A percentile compares a stretch with the other conserved stretches of the same genome.
Evolutionary conservation across 805 yeast species (phyloP).

Genomic region (Saccharomycopsis fibuligera): DNA sequence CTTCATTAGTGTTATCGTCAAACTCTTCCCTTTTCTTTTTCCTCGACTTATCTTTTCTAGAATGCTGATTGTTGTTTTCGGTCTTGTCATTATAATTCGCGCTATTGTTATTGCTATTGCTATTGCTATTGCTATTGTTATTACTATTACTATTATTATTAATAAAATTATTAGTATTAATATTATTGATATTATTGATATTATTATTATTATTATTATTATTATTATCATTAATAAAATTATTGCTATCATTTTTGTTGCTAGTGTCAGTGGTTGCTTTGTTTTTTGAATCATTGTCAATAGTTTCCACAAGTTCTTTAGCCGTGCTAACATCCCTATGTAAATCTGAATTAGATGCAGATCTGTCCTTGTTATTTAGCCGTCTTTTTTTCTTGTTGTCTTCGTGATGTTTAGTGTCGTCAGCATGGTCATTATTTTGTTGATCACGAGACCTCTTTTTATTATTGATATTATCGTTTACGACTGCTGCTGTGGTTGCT

Average conservation of each 20-base stretch:
- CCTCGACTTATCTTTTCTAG: conserved; percentile 5
- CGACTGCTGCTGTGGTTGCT: conserved; percentile 4
- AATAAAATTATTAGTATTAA: not conserved
- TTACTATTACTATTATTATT: conserved; percentile 12
- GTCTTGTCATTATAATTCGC: not conserved
- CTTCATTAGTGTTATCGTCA: conserved; percentile 21
- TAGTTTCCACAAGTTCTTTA: too few relatives aligned
- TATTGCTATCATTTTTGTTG: not conserved
- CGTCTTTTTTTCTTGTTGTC: conserved; percentile 4
- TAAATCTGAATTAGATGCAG: not conserved
- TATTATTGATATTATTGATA: not conserved
- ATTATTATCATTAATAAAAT: not conserved
- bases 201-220: not conserved
- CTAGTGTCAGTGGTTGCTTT: conserved; percentile 2
- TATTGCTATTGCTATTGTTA: conserved; percentile 10
- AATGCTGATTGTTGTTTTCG: not conserved
- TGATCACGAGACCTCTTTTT: conserved; percentile 9
- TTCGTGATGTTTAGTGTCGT: too few relatives aligned
- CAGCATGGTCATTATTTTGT: conserved; percentile 3
- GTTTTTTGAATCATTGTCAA: not conserved
- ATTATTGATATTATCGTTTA: conserved; percentile 20
- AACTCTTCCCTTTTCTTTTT: conserved; percentile 20
- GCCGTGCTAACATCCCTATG: too few relatives aligned
- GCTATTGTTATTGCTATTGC: not conserved
- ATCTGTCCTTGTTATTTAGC: not conserved